Evolutionary conservation across 176 grass and related monocot genomes (phyloP), one percentile per base, ranked within the genome.

Genomic region (Raddia guianensis): DNA sequence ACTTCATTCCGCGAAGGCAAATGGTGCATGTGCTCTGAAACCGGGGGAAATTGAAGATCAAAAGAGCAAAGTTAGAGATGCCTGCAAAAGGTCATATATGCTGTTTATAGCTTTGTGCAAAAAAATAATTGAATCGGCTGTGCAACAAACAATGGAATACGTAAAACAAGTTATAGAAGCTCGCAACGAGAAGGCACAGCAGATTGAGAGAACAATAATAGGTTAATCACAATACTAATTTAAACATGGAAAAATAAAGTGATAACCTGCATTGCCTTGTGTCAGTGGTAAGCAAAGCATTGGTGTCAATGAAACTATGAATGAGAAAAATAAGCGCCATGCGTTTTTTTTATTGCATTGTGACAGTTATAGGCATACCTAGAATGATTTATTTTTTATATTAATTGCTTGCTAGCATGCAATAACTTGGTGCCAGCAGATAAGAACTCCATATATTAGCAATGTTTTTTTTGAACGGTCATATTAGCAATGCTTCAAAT

Each of bases 1-100:
- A 52, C 57, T 80, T 87, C 88, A 97, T 91, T 73, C 46, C 42
- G 45, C 73, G 81, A 2, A 89, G 86, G 68, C 91, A 97, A 79
- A 97, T 97, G 18, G 91, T 78, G 72, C 94, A 97, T 50, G 63
- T 75, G 60, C 70, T 83, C 94, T 87, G 81, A 76, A 87, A 89
- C 55, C 12, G 80, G 73, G 49, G 67, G 81, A 49, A 40, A 40
- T 40, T 0, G 37, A 40, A 40, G 37, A 68, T 0, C 1, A 20
- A 8, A 34, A 67, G 0, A 21, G 1, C 16, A n/a, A 49, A 21
- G 56, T 87, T 83, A 87, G 20, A 46, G 51, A 66, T 44, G 54
- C 7, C 13, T 64, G 11, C 11, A 6, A 6, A 40, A 40, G 1
- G 16, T 64, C 33, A 68, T 5, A 9, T 4, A 51, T 63, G 6